Evolutionary conservation across 1,284 basidiomycete species (phyloP), one percentile per base, ranked within the genome.

Genomic region (Naganishia sp.): DNA sequence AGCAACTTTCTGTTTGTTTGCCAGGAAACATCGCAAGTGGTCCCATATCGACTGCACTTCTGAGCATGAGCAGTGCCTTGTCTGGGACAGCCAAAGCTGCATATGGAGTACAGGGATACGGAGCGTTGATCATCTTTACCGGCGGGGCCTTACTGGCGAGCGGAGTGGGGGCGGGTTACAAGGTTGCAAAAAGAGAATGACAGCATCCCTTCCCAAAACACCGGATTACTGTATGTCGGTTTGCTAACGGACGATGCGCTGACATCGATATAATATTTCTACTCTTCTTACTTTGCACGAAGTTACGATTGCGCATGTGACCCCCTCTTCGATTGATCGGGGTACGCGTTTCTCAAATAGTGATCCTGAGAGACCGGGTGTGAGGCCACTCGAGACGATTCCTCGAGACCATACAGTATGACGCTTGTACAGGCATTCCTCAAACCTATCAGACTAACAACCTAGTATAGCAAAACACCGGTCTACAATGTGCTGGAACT

Each of bases 41-140:
- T 4, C 74, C 74, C 9, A 58, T 75, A 7, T 74, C 74, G 3
- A 70, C 71, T 3, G 71, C 69, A 0, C 66, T 75, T 2, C 71
- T 76, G 39, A 58, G 35, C 7, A 58, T 39, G 56, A 58, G 56
- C 21, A 58, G 56, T 23, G 58, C 66, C 17, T 43, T 56, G 3
- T 63, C 54, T 35, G 54, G 64, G 0, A 68, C 66, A 2, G 71
- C 72, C 0, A 67, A 68, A 35, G 72, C 72, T 10, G 73, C 69
- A 9, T 75, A 73, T 50, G 75, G 74, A 6, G 65, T 69, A 5
- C 71, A 70, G 6, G 71, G 67, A 23, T 73, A 65, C 54, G 72
- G 73, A 2, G 69, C 67, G 13, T 66, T 76, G 64, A 72, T 74
- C 55, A 66, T 76, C 53, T 74, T 70, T 67, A 74, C 73, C 0